These are phyloP conservation scores for Aspergillus uvarum DNA, from an alignment of 2,329 filamentous ascomycete genomes.

Conservation along the genomic window DNA sequence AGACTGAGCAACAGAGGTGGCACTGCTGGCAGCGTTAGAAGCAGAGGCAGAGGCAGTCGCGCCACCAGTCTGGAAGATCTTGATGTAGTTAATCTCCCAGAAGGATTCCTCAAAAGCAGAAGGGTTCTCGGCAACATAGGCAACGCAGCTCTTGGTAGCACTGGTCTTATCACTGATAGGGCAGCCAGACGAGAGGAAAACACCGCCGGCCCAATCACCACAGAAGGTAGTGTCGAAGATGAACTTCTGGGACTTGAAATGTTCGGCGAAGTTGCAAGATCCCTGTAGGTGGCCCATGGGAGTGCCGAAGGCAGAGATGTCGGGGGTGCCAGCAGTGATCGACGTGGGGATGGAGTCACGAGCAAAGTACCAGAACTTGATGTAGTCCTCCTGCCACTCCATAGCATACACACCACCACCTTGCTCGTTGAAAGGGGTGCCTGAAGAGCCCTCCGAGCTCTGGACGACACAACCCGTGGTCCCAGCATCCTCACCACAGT, in stretches of 20 bases:
- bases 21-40: conserved; percentile 6
- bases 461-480: conserved; percentile 43
- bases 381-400: conserved; percentile 47
- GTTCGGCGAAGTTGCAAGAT: conserved; percentile 41
- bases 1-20: conserved; percentile 6
- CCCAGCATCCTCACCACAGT: conserved; percentile 48
- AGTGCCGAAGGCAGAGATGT: conserved; percentile 47
- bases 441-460: conserved; percentile 47
- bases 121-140: conserved; percentile 71
- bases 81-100: conserved; percentile 74
- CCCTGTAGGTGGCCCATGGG: conserved; percentile 48
- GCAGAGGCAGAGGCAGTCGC: background rate
- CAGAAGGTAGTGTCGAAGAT: conserved; percentile 57
- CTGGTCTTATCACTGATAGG: conserved; percentile 58
- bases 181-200: conserved; percentile 52
- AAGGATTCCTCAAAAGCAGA: conserved; percentile 69
- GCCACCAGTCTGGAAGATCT: conserved; percentile 54
- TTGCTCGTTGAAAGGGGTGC: conserved; percentile 53
- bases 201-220: conserved; percentile 55
- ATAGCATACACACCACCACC: conserved; percentile 53
- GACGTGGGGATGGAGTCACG: conserved; percentile 47
- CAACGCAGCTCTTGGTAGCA: conserved; percentile 65
- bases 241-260: conserved; percentile 44
- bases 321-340: conserved; percentile 44
- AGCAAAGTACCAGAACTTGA: conserved; percentile 55